phyloP scores from a whole-genome alignment of 768 basidiomycete species.

The Pisolithus tinctorius region DNA sequence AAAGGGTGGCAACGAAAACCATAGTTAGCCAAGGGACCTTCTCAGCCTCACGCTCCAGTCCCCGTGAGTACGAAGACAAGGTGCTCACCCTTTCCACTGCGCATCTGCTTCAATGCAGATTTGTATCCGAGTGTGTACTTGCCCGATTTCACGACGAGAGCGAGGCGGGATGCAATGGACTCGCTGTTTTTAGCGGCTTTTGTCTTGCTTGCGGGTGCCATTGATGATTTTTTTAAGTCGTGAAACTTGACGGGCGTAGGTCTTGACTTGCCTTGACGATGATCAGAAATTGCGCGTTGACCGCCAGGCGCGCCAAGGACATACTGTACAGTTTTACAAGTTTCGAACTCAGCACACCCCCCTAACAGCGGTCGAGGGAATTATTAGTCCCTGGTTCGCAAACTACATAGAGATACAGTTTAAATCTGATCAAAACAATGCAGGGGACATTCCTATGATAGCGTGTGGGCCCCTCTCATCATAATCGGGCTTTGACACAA shows the following conservation, averaged over 20 bases:
- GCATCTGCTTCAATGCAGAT: constrained; percentile 97
- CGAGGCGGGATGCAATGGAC: constrained; percentile 86
- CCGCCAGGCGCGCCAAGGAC: constrained; percentile 9
- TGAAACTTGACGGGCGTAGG: constrained; percentile 2
- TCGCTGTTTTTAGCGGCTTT: constrained; percentile 91
- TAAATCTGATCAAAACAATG: constrained; percentile 43
- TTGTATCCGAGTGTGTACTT: constrained; percentile 98
- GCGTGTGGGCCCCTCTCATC: constrained; percentile 63
- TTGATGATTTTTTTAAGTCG: constrained; percentile 31
- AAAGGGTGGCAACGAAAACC: constrained; percentile 18
- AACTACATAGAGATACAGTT: background rate
- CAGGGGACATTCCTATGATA: constrained; percentile 73
- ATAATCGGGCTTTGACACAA: constrained; percentile 77
- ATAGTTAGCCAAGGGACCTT: constrained; percentile 87
- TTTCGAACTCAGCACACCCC: constrained; percentile 18
- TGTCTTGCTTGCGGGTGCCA: constrained; percentile 95
- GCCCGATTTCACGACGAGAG: constrained; percentile 97
- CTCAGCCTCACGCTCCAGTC: constrained; percentile 99
- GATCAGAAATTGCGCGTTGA: constrained; percentile 1
- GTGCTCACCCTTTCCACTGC: constrained; percentile 89
- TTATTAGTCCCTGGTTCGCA: background rate
- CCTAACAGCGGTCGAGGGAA: background rate
- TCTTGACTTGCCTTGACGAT: constrained; percentile 11
- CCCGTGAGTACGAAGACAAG: constrained; percentile 50
- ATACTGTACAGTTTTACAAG: constrained; percentile 25